Conservation (phyloP, 2,329 filamentous ascomycete genomes). For the Cladorrhinum sp. region DNA sequence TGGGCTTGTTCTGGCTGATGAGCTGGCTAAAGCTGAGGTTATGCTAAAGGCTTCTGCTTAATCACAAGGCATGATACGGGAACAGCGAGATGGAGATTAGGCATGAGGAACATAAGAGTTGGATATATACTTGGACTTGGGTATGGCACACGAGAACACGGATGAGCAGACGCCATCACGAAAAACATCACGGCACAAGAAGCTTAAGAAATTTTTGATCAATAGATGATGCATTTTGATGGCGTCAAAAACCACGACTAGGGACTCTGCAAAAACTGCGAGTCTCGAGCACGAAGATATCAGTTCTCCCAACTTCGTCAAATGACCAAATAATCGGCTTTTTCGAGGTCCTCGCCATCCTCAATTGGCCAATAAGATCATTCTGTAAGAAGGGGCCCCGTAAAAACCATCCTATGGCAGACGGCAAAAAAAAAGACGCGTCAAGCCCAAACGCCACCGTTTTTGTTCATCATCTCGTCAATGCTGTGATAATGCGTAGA, state of each 20-base stretch:
- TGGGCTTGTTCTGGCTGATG: slow-evolving; percentile 45
- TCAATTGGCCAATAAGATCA: not conserved
- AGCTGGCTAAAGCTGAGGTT: slow-evolving; percentile 35
- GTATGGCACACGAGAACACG: not conserved
- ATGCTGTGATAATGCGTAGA: not conserved
- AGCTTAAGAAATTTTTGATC: not conserved
- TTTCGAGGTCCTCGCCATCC: not conserved
- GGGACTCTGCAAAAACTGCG: no score
- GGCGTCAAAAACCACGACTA: not conserved
- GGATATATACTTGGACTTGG: no score
- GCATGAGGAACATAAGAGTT: no score
- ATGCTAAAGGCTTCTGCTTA: not conserved
- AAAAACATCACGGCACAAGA: not conserved
- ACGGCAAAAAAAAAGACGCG: not conserved
- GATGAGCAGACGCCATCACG: slow-evolving; percentile 10
- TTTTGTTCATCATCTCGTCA: not conserved
- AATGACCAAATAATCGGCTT: not conserved
- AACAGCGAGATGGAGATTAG: no score
- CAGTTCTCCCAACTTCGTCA: not conserved
- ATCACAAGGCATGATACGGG: not conserved
- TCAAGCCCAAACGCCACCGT: not conserved
- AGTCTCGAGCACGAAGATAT: not conserved
- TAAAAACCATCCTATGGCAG: not conserved
- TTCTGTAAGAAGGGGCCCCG: not conserved
- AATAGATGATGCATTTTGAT: not conserved